Evolutionary conservation across 2,329 filamentous ascomycete species (phyloP).

Genomic region (Nemania sp.): DNA sequence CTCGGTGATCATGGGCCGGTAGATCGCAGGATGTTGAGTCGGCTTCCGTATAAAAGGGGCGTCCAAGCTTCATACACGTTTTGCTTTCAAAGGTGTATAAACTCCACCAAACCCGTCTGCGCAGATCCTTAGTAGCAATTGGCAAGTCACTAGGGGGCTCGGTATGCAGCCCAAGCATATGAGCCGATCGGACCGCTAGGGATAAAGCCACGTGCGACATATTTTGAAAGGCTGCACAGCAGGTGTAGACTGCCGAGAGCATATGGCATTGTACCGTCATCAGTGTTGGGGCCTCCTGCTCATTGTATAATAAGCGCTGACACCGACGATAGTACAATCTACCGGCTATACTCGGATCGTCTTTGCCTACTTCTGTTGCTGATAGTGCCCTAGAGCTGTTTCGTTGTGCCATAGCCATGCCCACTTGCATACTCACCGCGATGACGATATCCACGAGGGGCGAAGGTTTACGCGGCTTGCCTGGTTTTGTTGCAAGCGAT

Average conservation of each 20-base stretch:
- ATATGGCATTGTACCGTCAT: slow-evolving; percentile 53
- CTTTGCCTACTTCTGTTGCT: slow-evolving; percentile 26
- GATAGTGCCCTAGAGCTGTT: slow-evolving; percentile 19
- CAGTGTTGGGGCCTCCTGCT: slow-evolving; percentile 52
- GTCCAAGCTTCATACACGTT: slow-evolving; percentile 50
- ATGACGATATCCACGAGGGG: slow-evolving; percentile 56
- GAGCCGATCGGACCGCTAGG: slow-evolving; percentile 48
- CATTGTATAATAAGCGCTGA: slow-evolving; percentile 47
- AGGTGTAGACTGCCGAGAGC: slow-evolving; percentile 50
- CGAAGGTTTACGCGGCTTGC: slow-evolving; percentile 45
- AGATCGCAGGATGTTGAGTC: slow-evolving; percentile 42
- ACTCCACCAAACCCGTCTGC: slow-evolving; percentile 56
- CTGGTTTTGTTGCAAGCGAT: slow-evolving; percentile 43
- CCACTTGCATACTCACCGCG: slow-evolving; percentile 55
- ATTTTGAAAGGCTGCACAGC: slow-evolving; percentile 52
- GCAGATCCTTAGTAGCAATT: slow-evolving; percentile 30
- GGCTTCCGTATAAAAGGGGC: slow-evolving; percentile 45
- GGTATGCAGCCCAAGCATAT: slow-evolving; percentile 52
- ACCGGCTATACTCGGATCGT: slow-evolving; percentile 48
- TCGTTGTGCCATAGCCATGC: slow-evolving; percentile 37
- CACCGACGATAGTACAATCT: slow-evolving; percentile 52
- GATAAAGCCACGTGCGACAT: slow-evolving; percentile 48
- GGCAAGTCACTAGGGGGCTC: slow-evolving; percentile 49
- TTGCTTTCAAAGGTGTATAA: slow-evolving; percentile 54
- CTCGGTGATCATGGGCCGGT: slow-evolving; percentile 42